Conservation (phyloP, 805 yeast species). For the Candida pini region DNA sequence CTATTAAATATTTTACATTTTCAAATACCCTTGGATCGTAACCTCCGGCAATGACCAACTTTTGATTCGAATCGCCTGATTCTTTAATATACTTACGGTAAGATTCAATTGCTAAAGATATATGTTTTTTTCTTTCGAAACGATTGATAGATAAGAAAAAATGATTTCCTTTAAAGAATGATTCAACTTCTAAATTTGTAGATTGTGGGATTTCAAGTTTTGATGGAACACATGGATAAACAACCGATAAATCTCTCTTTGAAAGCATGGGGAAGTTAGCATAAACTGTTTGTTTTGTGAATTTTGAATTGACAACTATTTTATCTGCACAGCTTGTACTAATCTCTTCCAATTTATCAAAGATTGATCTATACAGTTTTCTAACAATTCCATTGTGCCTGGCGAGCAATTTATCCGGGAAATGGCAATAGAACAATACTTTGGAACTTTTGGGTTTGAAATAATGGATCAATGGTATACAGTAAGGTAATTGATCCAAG, state of each 20-base stretch:
- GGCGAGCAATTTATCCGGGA: conserved; percentile 84
- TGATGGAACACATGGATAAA: conserved; percentile 74
- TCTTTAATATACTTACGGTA: conserved; percentile 41
- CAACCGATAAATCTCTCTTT: conserved; percentile 44
- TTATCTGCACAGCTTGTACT: conserved; percentile 72
- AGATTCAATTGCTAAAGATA: conserved; percentile 70
- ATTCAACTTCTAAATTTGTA: conserved; percentile 29
- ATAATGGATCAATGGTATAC: conserved; percentile 64
- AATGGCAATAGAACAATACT: conserved; percentile 87
- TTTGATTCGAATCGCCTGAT: conserved; percentile 30
- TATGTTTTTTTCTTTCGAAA: conserved; percentile 80
- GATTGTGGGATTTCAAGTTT: conserved; percentile 10
- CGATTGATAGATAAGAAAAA: conserved; percentile 77
- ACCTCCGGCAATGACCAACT: conserved; percentile 83
- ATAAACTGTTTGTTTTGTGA: conserved; percentile 67
- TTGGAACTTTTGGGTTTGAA: conserved; percentile 38
- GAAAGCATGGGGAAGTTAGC: conserved; percentile 48
- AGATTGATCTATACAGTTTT: conserved; percentile 68
- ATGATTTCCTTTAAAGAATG: conserved; percentile 30
- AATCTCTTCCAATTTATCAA: conserved; percentile 78
- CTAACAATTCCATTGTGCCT: conserved; percentile 50
- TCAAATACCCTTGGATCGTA: conserved; percentile 73
- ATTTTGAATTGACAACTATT: conserved; percentile 82
- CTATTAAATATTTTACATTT: conserved; percentile 65
- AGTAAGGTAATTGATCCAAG: conserved; percentile 83